Conservation (phyloP, 305 asterid species). For the Fraxinus ornus region DNA sequence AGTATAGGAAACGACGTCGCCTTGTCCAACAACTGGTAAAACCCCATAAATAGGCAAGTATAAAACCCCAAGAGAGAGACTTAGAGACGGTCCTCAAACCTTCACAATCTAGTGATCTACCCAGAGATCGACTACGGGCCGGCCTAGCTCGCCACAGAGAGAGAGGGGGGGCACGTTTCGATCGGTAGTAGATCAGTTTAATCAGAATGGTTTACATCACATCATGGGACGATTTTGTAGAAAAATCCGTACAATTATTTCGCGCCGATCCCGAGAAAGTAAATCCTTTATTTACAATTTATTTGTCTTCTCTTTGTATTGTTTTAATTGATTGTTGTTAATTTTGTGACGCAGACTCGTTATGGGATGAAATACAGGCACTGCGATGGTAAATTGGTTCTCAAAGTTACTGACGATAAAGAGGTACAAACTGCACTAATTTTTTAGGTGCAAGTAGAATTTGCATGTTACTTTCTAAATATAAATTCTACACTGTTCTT, state of each 20-base stretch:
- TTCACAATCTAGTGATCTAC: neutral
- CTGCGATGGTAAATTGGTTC: slow-evolving; percentile 85
- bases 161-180: neutral
- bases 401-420: slow-evolving; percentile 83
- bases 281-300: neutral
- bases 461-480: neutral
- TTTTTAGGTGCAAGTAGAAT: neutral
- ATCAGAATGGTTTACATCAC: slow-evolving; percentile 68
- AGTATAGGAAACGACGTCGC: neutral
- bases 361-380: slow-evolving; percentile 86
- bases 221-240: slow-evolving; percentile 91
- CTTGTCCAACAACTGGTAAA: neutral
- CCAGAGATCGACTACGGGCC: neutral
- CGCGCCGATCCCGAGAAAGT: slow-evolving; percentile 81
- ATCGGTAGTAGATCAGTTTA: neutral
- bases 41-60: neutral
- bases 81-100: neutral
- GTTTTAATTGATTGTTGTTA: slow-evolving; percentile 7
- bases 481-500: neutral
- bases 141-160: neutral
- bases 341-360: slow-evolving; percentile 56
- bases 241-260: slow-evolving; percentile 71
- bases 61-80: neutral
- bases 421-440: slow-evolving; percentile 41
- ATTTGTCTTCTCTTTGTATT: neutral